These are phyloP conservation scores for Flammula alnicola DNA, from an alignment of 1,284 basidiomycete genomes.

Conservation along the genomic window DNA sequence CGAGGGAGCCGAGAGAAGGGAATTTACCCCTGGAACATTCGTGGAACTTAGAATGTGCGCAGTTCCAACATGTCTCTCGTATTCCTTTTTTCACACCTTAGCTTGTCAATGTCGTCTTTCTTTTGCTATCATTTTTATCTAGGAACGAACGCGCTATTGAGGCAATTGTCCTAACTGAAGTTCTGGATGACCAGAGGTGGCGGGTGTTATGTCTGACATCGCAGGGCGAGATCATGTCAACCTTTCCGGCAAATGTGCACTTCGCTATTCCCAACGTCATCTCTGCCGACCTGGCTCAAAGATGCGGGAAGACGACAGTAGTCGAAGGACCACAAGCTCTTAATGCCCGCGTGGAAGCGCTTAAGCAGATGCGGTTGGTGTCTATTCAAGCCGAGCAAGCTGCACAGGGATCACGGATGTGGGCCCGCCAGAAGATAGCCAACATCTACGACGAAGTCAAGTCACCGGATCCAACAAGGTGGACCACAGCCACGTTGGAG, in stretches of 20 bases:
- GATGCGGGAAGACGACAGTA: constrained; percentile 47
- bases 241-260: constrained; percentile 54
- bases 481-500: constrained; percentile 53
- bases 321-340: constrained; percentile 41
- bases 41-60: constrained; percentile 64
- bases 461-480: constrained; percentile 51
- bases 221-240: constrained; percentile 55
- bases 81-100: constrained; percentile 4
- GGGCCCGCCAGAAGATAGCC: constrained; percentile 30
- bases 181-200: constrained; percentile 35
- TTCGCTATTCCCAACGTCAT: constrained; percentile 63
- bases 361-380: constrained; percentile 50
- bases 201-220: constrained; percentile 38
- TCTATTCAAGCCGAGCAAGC: constrained; percentile 45
- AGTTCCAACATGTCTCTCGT: not conserved
- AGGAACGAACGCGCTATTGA: constrained; percentile 49
- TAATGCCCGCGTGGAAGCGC: constrained; percentile 61
- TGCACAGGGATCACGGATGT: constrained; percentile 45
- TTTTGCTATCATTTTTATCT: not conserved
- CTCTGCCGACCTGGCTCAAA: constrained; percentile 45
- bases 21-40: constrained; percentile 51
- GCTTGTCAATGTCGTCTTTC: no score
- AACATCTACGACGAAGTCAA: constrained; percentile 52
- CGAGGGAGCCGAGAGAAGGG: constrained; percentile 9
- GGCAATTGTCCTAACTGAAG: constrained; percentile 54